phyloP scores from a whole-genome alignment of 1,139 yeast genomes.

The Debaryomyces singareniensis region DNA sequence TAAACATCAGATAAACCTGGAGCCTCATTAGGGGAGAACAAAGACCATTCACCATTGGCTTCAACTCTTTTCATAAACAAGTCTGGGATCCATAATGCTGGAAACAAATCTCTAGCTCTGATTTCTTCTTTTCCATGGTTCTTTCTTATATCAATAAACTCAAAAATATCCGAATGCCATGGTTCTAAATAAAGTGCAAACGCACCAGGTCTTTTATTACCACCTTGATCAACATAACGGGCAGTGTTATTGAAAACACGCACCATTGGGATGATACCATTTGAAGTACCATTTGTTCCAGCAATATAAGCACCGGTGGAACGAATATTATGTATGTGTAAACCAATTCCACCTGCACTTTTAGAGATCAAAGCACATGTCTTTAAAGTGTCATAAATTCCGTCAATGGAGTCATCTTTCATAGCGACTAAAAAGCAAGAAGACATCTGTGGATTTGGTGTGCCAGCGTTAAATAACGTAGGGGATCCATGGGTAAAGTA shows the following conservation, averaged over 20 bases:
- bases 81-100: conserved; percentile 57
- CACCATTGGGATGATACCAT: conserved; percentile 54
- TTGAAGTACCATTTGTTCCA: conserved; percentile 50
- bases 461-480: conserved; percentile 84
- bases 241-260: conserved; percentile 56
- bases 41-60: conserved; percentile 42
- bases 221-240: conserved; percentile 58
- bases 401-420: conserved; percentile 56
- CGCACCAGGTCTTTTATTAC: conserved; percentile 59
- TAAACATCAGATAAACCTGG: conserved; percentile 46
- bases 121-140: conserved; percentile 54
- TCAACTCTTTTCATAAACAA: conserved; percentile 53
- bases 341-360: conserved; percentile 55
- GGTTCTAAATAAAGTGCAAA: conserved; percentile 57
- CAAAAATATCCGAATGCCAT: conserved; percentile 55
- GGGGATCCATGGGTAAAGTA: conserved; percentile 89
- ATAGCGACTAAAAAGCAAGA: conserved; percentile 53
- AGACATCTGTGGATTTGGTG: conserved; percentile 74
- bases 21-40: conserved; percentile 48
- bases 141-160: conserved; percentile 45
- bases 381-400: conserved; percentile 49
- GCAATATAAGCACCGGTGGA: conserved; percentile 46
- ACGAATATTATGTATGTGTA: conserved; percentile 50
- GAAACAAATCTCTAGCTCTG: conserved; percentile 51
- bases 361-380: conserved; percentile 52